Evolutionary conservation across 192 early-diverging fungal species (phyloP), one percentile per base, ranked within the genome.

Genomic region (Coemansia sp.): DNA sequence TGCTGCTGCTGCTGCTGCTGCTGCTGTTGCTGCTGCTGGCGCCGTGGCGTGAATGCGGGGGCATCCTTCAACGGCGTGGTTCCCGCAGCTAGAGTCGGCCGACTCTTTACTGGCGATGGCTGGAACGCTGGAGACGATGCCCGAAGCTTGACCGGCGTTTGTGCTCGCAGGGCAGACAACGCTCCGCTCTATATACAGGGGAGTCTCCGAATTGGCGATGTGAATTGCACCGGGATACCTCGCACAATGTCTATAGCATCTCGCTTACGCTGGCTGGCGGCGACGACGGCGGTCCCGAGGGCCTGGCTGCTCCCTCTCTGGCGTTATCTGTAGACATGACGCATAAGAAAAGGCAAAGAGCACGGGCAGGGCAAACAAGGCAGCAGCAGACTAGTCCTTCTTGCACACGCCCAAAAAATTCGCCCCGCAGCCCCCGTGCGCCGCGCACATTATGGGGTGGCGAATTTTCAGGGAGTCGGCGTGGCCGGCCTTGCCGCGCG

Each of bases 51-150:
- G n/a, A 66, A 66, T 11, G 43, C 55, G n/a, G 64, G 64, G 17
- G 56, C 64, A 32, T 49, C 20, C 20, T 54, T 59, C 17, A 55
- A 14, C 5, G 34, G 56, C 4, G 38, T 39, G 40, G 14, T 44
- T 13, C 33, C n/a, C 12, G 33, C 21, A 9, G 40, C 21, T 32
- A 14, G 33, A 5, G 38, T 10, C 18, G 36, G 47, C 28, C 47
- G 46, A 7, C 17, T 17, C 11, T 64, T 64, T 12, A 21, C 16
- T 26, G 48, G 43, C 18, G 53, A 55, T 8, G 68, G 68, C 52
- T 50, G 51, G 16, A 72, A 64, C 18, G 68, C 61, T 9, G 68
- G 68, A 38, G 68, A 72, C 10, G 68, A 72, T 36, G 68, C 68
- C 12, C 52, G 52, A 0, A 72, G 68, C 39, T 50, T 56, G 4